A percentile compares a stretch with the other conserved stretches of the same genome.
phyloP scores from a whole-genome alignment of 495 filamentous ascomycete species.

The Cudoniella acicularis region DNA sequence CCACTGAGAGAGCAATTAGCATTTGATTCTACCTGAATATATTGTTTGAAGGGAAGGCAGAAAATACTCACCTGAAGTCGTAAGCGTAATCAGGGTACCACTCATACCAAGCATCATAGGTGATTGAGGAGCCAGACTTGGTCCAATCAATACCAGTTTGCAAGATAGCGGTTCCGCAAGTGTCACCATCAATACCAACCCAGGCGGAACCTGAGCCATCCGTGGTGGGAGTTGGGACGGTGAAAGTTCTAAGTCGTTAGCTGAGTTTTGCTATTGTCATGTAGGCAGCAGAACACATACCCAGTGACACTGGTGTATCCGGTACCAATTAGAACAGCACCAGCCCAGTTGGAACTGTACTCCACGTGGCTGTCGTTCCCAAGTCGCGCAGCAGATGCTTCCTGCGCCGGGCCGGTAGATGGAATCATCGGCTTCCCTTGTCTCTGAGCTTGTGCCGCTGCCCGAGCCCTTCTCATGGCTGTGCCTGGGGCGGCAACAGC shows the following conservation, averaged over 20 bases:
- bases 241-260: too few species aligned
- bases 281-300: too few species aligned
- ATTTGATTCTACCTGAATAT: neutral
- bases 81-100: constrained; percentile 60
- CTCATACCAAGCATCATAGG: constrained; percentile 66
- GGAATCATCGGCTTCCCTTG: neutral
- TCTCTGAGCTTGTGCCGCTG: too few species aligned
- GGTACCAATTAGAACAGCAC: constrained; percentile 28
- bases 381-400: neutral
- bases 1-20: constrained; percentile 24
- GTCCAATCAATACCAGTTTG: constrained; percentile 62
- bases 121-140: constrained; percentile 29
- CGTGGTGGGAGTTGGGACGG: constrained; percentile 43
- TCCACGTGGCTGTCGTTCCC: neutral
- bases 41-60: neutral
- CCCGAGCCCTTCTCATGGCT: neutral
- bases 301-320: constrained; percentile 47
- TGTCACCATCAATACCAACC: constrained; percentile 64
- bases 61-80: constrained; percentile 43
- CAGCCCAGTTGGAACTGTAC: constrained; percentile 59
- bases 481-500: constrained; percentile 13
- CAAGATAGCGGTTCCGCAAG: constrained; percentile 53
- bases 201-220: constrained; percentile 51
- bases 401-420: too few species aligned
- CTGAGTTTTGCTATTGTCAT: too few species aligned